Evolutionary conservation across 2,329 filamentous ascomycete genomes (phyloP).

Genomic region (Colletotrichum neosansevieriae): DNA sequence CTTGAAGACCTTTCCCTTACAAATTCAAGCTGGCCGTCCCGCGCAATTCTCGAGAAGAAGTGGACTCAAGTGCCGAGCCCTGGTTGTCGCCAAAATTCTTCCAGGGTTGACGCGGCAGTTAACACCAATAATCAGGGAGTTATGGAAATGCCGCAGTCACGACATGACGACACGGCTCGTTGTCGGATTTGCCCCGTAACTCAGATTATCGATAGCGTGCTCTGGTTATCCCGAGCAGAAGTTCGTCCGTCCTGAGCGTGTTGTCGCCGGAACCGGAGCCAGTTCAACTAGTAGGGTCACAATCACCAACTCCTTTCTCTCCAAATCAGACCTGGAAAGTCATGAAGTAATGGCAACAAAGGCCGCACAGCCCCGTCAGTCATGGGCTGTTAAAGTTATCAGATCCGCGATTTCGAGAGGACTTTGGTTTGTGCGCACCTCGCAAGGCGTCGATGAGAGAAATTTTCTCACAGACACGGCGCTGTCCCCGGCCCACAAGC

Average conservation of each 20-base stretch:
- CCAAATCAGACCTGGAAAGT: conserved; percentile 3
- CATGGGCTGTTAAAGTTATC: conserved; percentile 32
- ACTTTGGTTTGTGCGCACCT: conserved; percentile 1
- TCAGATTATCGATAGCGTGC: neutral
- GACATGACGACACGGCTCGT: conserved; percentile 1
- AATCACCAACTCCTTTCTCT: conserved; percentile 2
- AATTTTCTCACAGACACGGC: conserved; percentile 18
- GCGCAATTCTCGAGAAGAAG: neutral
- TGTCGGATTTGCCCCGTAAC: conserved; percentile 15
- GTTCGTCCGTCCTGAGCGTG: neutral
- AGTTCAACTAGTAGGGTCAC: conserved; percentile 3
- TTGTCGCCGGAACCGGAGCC: conserved; percentile 11
- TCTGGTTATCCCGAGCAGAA: neutral
- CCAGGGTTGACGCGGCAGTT: conserved; percentile 34
- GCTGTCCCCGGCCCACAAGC: conserved; percentile 30
- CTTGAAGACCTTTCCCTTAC: conserved; percentile 29
- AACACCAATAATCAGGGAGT: neutral
- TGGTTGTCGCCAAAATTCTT: conserved; percentile 1
- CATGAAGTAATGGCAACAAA: neutral
- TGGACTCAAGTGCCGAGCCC: conserved; percentile 15
- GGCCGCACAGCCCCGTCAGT: conserved; percentile 12
- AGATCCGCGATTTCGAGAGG: conserved; percentile 32
- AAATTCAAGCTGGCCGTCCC: conserved; percentile 12
- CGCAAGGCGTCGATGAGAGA: neutral
- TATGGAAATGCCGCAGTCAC: conserved; percentile 35